phyloP scores from a whole-genome alignment of 2,329 filamentous ascomycete species.

The Arthrobotrys sphaeroides region DNA sequence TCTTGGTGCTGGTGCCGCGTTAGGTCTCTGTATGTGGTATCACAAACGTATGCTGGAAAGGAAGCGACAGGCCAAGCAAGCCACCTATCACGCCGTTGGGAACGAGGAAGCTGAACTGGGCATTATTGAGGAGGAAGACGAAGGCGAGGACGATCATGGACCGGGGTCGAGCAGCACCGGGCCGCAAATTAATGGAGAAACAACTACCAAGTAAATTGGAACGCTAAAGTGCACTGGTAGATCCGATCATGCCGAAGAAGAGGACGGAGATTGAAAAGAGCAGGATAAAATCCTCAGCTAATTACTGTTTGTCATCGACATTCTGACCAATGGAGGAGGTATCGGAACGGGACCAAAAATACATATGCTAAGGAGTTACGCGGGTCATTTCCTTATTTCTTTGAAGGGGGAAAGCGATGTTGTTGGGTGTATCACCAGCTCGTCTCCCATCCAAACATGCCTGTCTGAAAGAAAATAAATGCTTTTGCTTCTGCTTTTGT shows the following conservation, averaged over 20 bases:
- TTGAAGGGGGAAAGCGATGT: not conserved
- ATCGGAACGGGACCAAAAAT: not conserved
- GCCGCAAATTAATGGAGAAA: constrained; percentile 50
- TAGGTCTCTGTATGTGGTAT: constrained; percentile 86
- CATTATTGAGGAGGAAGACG: constrained; percentile 54
- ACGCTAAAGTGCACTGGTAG: not conserved
- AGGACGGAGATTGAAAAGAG: not conserved
- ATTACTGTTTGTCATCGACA: not conserved
- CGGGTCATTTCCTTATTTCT: not conserved
- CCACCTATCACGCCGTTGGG: constrained; percentile 55
- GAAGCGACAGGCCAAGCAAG: constrained; percentile 62
- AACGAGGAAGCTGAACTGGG: constrained; percentile 55
- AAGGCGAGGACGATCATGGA: constrained; percentile 43
- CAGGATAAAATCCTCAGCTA: not conserved
- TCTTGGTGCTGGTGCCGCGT: constrained; percentile 75
- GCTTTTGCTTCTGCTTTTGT: constrained; percentile 31
- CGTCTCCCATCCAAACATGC: not conserved
- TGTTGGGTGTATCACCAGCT: not conserved
- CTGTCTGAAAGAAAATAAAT: constrained; percentile 5
- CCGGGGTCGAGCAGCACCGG: constrained; percentile 46
- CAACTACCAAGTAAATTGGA: constrained; percentile 10
- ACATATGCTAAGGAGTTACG: not conserved
- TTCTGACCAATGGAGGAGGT: not conserved
- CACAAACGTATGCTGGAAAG: constrained; percentile 95
- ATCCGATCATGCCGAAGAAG: not conserved